Base-by-base conservation (phyloP, 164 flowering plant genomes). In the Berberis thunbergii region DNA sequence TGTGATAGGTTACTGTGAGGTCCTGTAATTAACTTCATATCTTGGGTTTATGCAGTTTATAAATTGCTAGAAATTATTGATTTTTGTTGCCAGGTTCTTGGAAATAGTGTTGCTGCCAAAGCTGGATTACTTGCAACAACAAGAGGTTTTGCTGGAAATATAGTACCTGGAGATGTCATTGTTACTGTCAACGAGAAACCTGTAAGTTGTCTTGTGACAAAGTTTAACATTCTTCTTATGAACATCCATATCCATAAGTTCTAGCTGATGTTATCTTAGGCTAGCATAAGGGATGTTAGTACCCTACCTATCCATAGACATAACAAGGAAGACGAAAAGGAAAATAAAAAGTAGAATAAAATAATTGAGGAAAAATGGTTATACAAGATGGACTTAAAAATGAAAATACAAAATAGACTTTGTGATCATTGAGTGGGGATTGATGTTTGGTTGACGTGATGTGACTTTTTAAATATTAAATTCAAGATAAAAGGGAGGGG, bases 61-160 rank as follows among this genome's bases (percentile, higher is more conserved):
- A 26, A 26, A 26, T 26, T 26, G 26, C 26, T 26, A 26, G 26
- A 26, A 26, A 26, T 1, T 44, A 40, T 13, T 62, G n/a, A 13
- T 61, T 7, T 46, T 45, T 2, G 69, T 46, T 10, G 62, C 39
- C 72, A 93, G 97, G 92, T 93, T 63, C 97, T 88, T 26, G 79
- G 63, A 67, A 82, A 82, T 69, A 82, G 97, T 76, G 66, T 75
- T 65, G 97, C 91, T 57, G 94, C 89, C 57, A 86, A 88, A 76
- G 94, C 88, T 59, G 97, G 98, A 39, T 42, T 93, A 64, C 76
- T 73, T 66, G 81, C 98, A 12, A 93, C 95, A 4, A 75, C 84
- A 2, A 82, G 97, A 75, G 97, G 98, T 40, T 88, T 93, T 75
- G 87, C 96, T 58, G 97, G 98, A 53, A 93, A 86, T 58, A 88